These are phyloP conservation scores for Epichloe typhina DNA, from an alignment of 2,329 filamentous ascomycete species.

Conservation along the genomic window DNA sequence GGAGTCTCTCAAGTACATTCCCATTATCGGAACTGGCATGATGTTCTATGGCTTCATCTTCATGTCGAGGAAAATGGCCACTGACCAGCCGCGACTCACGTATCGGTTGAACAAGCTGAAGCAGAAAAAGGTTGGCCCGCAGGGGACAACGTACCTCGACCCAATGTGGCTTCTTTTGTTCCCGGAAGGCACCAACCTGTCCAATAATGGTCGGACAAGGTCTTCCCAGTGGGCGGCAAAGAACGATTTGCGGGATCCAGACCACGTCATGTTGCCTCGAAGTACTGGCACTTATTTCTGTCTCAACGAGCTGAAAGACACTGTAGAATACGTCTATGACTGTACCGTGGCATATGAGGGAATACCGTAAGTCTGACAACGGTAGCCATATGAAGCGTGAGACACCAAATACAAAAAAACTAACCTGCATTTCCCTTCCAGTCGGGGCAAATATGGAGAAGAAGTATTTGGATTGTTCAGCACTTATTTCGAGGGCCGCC, in stretches of 20 bases:
- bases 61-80: slow-evolving; percentile 77
- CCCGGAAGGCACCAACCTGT: slow-evolving; percentile 76
- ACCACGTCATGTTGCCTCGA: slow-evolving; percentile 63
- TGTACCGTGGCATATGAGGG: slow-evolving; percentile 95
- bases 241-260: slow-evolving; percentile 55
- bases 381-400: neutral
- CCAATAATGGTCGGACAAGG: slow-evolving; percentile 53
- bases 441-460: slow-evolving; percentile 74
- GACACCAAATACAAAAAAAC: neutral
- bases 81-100: slow-evolving; percentile 62
- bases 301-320: slow-evolving; percentile 58
- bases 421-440: slow-evolving; percentile 18
- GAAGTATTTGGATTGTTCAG: slow-evolving; percentile 77
- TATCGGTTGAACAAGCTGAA: slow-evolving; percentile 61
- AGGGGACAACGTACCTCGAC: slow-evolving; percentile 43
- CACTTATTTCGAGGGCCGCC: slow-evolving; percentile 77
- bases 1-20: slow-evolving; percentile 71
- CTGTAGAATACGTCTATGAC: slow-evolving; percentile 76
- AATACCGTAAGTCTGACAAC: slow-evolving; percentile 55
- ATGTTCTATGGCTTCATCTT: slow-evolving; percentile 86
- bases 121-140: slow-evolving; percentile 36
- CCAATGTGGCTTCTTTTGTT: slow-evolving; percentile 89
- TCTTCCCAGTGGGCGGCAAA: slow-evolving; percentile 69
- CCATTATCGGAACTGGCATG: slow-evolving; percentile 68
- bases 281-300: slow-evolving; percentile 74